A percentile compares a stretch with the other conserved stretches of the same genome.
These are phyloP conservation scores for Artemisia annua DNA, from an alignment of 129 eudicot species.

Conservation along the genomic window DNA sequence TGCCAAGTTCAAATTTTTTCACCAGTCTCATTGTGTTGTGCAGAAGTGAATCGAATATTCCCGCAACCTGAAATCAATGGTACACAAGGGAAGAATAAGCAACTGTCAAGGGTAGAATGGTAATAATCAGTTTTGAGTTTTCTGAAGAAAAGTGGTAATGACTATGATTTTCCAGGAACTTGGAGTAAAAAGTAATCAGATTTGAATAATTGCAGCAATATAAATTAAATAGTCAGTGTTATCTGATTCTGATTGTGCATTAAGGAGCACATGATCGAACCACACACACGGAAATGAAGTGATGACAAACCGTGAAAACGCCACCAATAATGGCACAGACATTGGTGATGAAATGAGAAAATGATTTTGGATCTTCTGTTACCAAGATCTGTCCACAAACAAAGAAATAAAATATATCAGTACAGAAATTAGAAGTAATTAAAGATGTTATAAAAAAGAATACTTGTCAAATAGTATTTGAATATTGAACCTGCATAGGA, in stretches of 20 bases:
- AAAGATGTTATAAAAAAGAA: background rate
- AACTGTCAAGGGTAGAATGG: too few species aligned
- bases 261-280: too few species aligned
- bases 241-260: too few species aligned
- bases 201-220: too few species aligned
- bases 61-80: too few species aligned
- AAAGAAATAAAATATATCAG: background rate
- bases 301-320: conserved; percentile 69
- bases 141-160: too few species aligned
- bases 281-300: background rate
- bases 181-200: too few species aligned
- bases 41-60: conserved; percentile 55
- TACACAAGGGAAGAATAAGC: too few species aligned
- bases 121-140: too few species aligned
- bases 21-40: conserved; percentile 65
- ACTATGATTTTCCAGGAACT: too few species aligned
- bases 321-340: conserved; percentile 88
- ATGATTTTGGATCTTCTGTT: conserved; percentile 54
- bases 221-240: background rate
- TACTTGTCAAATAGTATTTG: background rate
- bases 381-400: conserved; percentile 50
- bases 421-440: background rate
- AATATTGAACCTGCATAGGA: conserved; percentile 68
- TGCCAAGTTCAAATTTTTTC: conserved; percentile 77
- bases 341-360: conserved; percentile 72